Conservation (phyloP, 1,139 yeast genomes). For the Dujonia santamariae region DNA sequence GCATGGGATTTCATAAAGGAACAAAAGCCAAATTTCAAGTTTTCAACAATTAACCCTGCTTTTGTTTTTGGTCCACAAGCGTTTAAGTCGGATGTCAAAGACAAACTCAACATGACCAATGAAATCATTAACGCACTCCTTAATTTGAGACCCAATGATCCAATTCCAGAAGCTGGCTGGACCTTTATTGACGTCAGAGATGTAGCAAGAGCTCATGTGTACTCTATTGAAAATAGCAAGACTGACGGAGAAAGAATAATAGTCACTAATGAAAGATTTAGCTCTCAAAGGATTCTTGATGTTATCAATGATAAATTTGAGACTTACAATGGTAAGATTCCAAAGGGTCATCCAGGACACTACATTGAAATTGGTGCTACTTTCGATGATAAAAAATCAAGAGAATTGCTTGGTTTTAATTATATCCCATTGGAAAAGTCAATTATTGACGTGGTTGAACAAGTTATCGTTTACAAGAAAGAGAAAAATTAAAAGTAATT, state of each 20-base stretch:
- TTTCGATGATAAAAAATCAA: slow-evolving; percentile 20
- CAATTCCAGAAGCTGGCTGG: slow-evolving; percentile 6
- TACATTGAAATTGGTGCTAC: slow-evolving; percentile 15
- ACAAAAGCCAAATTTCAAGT: slow-evolving; percentile 15
- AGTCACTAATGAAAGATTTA: slow-evolving; percentile 10
- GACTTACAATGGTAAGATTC: slow-evolving; percentile 21
- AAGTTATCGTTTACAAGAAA: slow-evolving; percentile 21
- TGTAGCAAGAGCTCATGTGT: slow-evolving; percentile 16
- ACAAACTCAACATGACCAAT: slow-evolving; percentile 31
- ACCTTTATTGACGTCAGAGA: slow-evolving; percentile 16
- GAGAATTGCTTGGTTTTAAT: slow-evolving; percentile 31
- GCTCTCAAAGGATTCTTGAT: slow-evolving; percentile 11
- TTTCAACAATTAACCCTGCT: slow-evolving; percentile 17
- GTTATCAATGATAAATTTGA: slow-evolving; percentile 11
- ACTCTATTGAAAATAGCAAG: slow-evolving; percentile 12
- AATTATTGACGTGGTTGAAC: slow-evolving; percentile 40
- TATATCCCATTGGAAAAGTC: slow-evolving; percentile 32
- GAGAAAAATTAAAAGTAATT: background rate
- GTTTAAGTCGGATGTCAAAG: slow-evolving; percentile 25
- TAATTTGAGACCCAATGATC: slow-evolving; percentile 17
- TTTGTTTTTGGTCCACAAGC: slow-evolving; percentile 30
- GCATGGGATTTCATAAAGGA: slow-evolving; percentile 17
- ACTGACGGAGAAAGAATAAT: slow-evolving; percentile 11
- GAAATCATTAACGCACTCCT: slow-evolving; percentile 25
- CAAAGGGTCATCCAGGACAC: slow-evolving; percentile 29